phyloP scores from a whole-genome alignment of 2,329 filamentous ascomycete species.

The Blumeria graminis region DNA sequence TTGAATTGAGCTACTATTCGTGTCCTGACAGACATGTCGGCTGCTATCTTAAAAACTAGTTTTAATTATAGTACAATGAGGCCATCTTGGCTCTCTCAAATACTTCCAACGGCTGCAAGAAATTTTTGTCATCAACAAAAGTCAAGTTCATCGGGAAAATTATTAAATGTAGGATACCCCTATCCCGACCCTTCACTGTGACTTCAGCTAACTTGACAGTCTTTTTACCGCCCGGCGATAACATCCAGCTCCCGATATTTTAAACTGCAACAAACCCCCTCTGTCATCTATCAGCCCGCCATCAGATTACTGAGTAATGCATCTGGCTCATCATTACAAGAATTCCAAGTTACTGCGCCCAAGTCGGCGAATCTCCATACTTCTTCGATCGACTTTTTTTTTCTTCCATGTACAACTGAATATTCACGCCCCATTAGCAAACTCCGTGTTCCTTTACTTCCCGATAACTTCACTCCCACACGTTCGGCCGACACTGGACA shows the following conservation, averaged over 20 bases:
- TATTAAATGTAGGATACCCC: background rate
- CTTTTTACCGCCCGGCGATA: background rate
- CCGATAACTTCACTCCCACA: conserved; percentile 26
- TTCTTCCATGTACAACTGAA: conserved; percentile 24
- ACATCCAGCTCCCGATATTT: background rate
- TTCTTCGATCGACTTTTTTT: conserved; percentile 21
- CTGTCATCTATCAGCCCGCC: conserved; percentile 13
- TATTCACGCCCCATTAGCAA: conserved; percentile 12
- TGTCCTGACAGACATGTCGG: too few relatives aligned
- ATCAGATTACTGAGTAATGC: conserved; percentile 14
- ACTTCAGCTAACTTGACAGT: background rate
- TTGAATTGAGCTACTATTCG: too few relatives aligned
- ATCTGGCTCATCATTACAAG: conserved; percentile 36
- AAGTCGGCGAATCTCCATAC: conserved; percentile 15
- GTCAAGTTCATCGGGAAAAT: background rate
- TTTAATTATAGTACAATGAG: too few relatives aligned
- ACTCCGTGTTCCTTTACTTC: conserved; percentile 33
- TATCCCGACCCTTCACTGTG: background rate
- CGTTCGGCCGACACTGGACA: conserved; percentile 14
- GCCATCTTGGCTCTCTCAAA: too few relatives aligned
- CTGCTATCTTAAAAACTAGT: too few relatives aligned
- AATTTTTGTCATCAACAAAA: too few relatives aligned
- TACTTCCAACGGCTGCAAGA: too few relatives aligned
- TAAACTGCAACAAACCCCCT: background rate
- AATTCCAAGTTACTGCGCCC: conserved; percentile 27